Evolutionary conservation across 108 stramenopile species (phyloP).

Genomic region (Cyclostephanos tholiformis): DNA sequence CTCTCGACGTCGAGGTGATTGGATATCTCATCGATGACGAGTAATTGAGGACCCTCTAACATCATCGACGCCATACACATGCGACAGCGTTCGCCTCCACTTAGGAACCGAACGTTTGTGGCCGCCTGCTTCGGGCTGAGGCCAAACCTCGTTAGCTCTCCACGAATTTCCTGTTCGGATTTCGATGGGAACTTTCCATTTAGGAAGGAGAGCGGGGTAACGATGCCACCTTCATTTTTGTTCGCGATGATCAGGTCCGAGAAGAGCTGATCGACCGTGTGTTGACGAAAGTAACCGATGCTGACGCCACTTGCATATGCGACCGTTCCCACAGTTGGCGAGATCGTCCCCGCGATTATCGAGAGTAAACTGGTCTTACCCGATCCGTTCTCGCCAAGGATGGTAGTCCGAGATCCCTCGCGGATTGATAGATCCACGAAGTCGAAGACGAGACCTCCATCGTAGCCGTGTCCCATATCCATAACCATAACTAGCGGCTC

Average conservation of each 20-base stretch:
- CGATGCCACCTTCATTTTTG: slow-evolving; percentile 15
- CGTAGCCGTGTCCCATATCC: slow-evolving; percentile 65
- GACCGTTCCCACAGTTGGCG: slow-evolving; percentile 80
- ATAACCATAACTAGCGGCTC: slow-evolving; percentile 70
- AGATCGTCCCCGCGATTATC: slow-evolving; percentile 79
- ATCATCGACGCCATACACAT: slow-evolving; percentile 84
- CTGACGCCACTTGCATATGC: slow-evolving; percentile 71
- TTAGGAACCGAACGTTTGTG: slow-evolving; percentile 82
- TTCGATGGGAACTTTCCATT: slow-evolving; percentile 53
- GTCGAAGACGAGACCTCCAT: slow-evolving; percentile 57
- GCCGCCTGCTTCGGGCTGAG: slow-evolving; percentile 73
- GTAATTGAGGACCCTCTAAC: slow-evolving; percentile 80
- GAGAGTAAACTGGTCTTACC: slow-evolving; percentile 92
- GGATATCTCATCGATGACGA: slow-evolving; percentile 92
- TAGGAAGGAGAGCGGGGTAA: slow-evolving; percentile 56
- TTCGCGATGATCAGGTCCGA: slow-evolving; percentile 24
- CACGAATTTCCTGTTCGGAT: slow-evolving; percentile 81
- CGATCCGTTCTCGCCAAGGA: slow-evolving; percentile 86
- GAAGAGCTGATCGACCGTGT: slow-evolving; percentile 76
- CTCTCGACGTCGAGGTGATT: slow-evolving; percentile 93
- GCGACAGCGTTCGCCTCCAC: slow-evolving; percentile 95
- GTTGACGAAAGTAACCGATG: slow-evolving; percentile 88
- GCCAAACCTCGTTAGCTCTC: slow-evolving; percentile 83
- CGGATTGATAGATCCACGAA: slow-evolving; percentile 76
- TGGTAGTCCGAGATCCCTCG: slow-evolving; percentile 60